Base-by-base conservation (phyloP, 106 monocot species). In the Acorus calamus region DNA sequence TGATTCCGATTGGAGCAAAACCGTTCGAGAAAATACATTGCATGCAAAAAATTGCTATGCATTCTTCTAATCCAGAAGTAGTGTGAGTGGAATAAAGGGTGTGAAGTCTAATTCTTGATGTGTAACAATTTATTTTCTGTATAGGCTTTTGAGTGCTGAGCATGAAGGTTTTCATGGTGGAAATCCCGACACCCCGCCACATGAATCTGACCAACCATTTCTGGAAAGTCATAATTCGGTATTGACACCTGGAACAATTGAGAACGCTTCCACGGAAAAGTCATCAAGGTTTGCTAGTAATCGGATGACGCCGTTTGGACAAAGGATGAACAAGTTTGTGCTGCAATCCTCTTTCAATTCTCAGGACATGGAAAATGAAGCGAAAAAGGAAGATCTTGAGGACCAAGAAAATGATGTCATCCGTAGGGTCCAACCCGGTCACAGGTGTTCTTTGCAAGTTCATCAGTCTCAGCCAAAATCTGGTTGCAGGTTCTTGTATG, bases 401-500 rank as follows among this genome's bases (percentile, higher is more conserved):
- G 60, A 57, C 46, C 49, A 56, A 4, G 92, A 88, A 60, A 92
- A 92, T 73, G 85, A 92, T 56, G 55, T 98, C 9, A 81, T 98
- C 52, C 80, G 79, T 80, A 83, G 81, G 66, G 84, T 98, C 65
- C 78, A 77, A 64, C 81, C 83, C 12, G 64, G 75, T 58, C 71
- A 83, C 69, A 83, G 80, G 44, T 98, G 91, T 72, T 76, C 83
- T 63, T 79, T 98, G 61, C 78, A 77, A 57, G 65, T 88, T 46
- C 71, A 73, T 60, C 49, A 55, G 41, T 85, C 81, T 28, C 76
- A 78, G 66, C 98, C 92, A 52, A 63, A 81, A 52, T 56, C 78
- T 53, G 85, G 88, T 53, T 92, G 80, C 63, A 78, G 81, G 66
- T 90, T 87, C 72, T 92, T 92, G 88, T 85, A 86, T 66, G 85